phyloP scores from a whole-genome alignment of 2,329 filamentous ascomycete genomes.

The Penicillium sp. region DNA sequence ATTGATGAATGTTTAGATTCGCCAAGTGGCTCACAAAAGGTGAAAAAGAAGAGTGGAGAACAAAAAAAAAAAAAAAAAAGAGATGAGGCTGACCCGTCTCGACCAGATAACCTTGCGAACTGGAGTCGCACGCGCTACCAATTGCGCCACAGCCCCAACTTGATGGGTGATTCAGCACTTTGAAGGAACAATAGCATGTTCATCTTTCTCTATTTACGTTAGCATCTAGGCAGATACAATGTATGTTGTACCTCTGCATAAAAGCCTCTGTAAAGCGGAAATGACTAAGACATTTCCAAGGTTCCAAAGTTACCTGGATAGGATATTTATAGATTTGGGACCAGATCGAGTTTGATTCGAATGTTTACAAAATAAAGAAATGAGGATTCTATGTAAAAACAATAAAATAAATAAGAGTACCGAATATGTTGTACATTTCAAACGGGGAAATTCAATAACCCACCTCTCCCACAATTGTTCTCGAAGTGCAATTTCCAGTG shows the following conservation, averaged over 20 bases:
- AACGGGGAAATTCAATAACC: neutral
- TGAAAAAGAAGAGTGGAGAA: neutral
- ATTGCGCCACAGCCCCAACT: neutral
- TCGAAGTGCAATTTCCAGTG: neutral
- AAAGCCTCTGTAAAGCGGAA: neutral
- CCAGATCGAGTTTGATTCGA: neutral
- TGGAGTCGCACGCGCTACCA: neutral
- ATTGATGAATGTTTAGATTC: too few relatives aligned
- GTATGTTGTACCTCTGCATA: too few relatives aligned
- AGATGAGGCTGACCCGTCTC: neutral
- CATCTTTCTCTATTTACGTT: too few relatives aligned
- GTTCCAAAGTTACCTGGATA: neutral
- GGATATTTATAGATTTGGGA: constrained; percentile 6
- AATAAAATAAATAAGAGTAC: neutral
- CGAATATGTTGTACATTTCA: neutral
- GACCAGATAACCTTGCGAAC: neutral
- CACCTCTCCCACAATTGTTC: neutral
- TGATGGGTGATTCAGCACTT: accelerated
- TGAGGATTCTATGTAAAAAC: neutral
- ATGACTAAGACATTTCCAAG: neutral
- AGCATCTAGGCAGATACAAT: neutral
- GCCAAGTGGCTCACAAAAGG: neutral
- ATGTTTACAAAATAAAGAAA: neutral
- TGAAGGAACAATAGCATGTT: too few relatives aligned
- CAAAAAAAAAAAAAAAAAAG: neutral